These are phyloP conservation scores for Solanum tarapatanum DNA, from an alignment of 257 asterid species.

Conservation along the genomic window DNA sequence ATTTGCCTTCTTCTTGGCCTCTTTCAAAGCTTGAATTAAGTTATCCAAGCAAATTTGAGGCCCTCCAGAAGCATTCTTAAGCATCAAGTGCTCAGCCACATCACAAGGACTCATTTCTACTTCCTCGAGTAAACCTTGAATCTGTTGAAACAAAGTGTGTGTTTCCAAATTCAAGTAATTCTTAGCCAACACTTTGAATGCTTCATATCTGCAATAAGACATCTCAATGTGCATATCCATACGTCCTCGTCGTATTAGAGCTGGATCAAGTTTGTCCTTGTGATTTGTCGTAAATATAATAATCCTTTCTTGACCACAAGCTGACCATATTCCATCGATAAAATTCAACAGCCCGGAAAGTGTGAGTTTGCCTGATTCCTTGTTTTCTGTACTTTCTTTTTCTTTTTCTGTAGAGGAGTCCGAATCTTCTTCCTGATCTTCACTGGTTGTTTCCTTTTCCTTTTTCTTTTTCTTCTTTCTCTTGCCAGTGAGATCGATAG, in stretches of 20 bases:
- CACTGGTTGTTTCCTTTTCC: not conserved
- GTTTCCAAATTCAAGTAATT: not conserved
- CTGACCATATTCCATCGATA: not conserved
- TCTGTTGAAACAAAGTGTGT: not conserved
- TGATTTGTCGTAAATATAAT: not conserved
- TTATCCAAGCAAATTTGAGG: not conserved
- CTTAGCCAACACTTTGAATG: not conserved
- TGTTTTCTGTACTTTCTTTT: not conserved
- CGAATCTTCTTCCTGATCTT: not conserved
- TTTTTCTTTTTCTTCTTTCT: not conserved
- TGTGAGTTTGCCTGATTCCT: not conserved
- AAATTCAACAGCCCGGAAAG: not conserved
- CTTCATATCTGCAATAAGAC: not conserved
- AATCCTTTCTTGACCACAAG: not conserved
- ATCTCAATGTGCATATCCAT: conserved; percentile 3
- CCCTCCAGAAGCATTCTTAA: not conserved
- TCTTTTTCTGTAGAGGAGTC: not conserved
- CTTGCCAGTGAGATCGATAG: not conserved
- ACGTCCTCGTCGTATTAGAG: not conserved
- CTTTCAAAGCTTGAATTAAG: not conserved
- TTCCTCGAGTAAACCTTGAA: not conserved
- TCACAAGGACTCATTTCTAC: not conserved
- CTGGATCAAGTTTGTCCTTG: not conserved
- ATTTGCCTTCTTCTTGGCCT: not conserved
- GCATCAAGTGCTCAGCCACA: conserved; percentile 2